Evolutionary conservation across 1,284 basidiomycete species (phyloP), one percentile per base, ranked within the genome.

Genomic region (Heterobasidion occidentale): DNA sequence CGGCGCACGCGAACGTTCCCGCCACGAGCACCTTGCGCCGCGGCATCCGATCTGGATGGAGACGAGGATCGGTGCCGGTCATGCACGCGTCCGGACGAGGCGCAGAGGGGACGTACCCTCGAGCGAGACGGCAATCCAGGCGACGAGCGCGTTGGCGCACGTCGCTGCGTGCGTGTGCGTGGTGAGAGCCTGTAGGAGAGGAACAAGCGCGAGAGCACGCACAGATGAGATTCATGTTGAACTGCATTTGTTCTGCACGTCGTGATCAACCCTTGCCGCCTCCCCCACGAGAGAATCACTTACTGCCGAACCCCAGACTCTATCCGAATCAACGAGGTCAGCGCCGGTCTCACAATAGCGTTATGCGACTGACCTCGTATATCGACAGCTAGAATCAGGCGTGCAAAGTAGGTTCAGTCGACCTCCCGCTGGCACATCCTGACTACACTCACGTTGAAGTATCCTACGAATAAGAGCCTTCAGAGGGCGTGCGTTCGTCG

Each of bases 151-250:
- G 44, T 38, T 50, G 9, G 38, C 19, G 46, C 58, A 59, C n/a
- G 45, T 54, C 7, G 33, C 54, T 56, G 20, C 19, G 15, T 6
- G 15, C 20, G 7, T 42, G 27, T 27, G 4, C 27, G 27, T 4
- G 27, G 27, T 27, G 27, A 27, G 27, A 4, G 4, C 12, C 7
- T 36, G 50, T 38, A 9, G 11, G 4, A 53, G 33, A 27, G 19
- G 12, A 2, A 42, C 14, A 20, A 19, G 17, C 34, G 17, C 15
- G 7, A 38, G 5, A 8, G n/a, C 2, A 17, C 46, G 38, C 42
- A 49, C 55, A 70, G 59, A 68, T 65, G 51, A 74, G 62, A 61
- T 74, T 73, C 65, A 72, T 71, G 44, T 66, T 69, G 58, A 73
- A 72, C 55, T 72, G 70, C 67, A 63, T 64, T 59, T 63, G 53